Evolutionary conservation across 129 eudicot genomes (phyloP).

Genomic region (Escallonia herrerae): DNA sequence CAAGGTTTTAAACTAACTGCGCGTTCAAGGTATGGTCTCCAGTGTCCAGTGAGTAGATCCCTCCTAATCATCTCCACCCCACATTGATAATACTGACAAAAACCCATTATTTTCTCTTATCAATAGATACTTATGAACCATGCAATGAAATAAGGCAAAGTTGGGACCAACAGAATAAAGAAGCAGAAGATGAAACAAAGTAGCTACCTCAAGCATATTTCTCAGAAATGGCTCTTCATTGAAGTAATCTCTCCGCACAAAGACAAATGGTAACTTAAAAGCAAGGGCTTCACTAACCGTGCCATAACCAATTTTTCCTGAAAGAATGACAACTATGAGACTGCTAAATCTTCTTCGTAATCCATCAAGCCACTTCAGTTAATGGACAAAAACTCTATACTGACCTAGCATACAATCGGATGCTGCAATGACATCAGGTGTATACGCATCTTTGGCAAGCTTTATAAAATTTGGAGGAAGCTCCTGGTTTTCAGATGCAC

Average conservation of each 20-base stretch:
- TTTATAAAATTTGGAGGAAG: constrained; percentile 84
- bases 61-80: constrained; percentile 99
- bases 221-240: constrained; percentile 96
- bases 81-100: constrained; percentile 62
- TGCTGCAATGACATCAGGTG: constrained; percentile 97
- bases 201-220: constrained; percentile 92
- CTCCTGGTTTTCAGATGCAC: constrained; percentile 64
- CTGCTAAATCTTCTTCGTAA: too few species aligned
- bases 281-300: constrained; percentile 97
- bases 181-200: not conserved
- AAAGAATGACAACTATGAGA: not conserved
- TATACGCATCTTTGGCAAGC: constrained; percentile 86
- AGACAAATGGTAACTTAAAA: constrained; percentile 88
- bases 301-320: constrained; percentile 99
- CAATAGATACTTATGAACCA: not conserved
- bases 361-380: too few species aligned
- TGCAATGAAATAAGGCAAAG: too few species aligned
- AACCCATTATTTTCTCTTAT: constrained; percentile 2
- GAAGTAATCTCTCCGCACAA: constrained; percentile 94
- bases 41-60: constrained; percentile 93
- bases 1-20: constrained; percentile 80
- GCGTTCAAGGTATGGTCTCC: constrained; percentile 87
- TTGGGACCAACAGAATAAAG: not conserved
- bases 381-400: constrained; percentile 12
- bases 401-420: constrained; percentile 99